Base-by-base conservation (phyloP, 2,329 filamentous ascomycete genomes). In the Tolypocladium guangdongense region DNA sequence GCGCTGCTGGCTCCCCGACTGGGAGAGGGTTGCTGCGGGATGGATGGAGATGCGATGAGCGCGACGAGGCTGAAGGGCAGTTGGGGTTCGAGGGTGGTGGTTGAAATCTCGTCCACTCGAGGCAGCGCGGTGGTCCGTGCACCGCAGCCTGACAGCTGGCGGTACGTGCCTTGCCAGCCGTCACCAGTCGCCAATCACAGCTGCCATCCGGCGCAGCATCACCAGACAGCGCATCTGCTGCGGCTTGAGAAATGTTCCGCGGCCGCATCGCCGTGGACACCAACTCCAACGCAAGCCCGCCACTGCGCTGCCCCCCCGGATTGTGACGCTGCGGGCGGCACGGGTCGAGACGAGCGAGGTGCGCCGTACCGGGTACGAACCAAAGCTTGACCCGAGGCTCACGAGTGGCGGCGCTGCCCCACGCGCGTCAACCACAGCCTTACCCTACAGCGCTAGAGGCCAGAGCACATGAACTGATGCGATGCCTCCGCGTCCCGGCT, bases 1-100 rank as follows among this genome's bases (percentile, higher is more conserved):
- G 57, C 55, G 53, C 58, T 53, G 38, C 50, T 57, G 52, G 53
- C 57, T 57, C 54, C 52, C 56, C 54, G 41, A 43, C 52, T 48
- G 58, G 52, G 52, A 55, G 55, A 51, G 49, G 51, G 45, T n/a
- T 47, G 50, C 37, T 43, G 51, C 32, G 37, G 47, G 51, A 30
- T 49, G 53, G 54, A 49, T 33, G 48, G 47, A 14, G 27, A 7
- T 46, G 18, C 12, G 32, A 46, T 53, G 49, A 49, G 39, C 38
- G 49, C 53, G 46, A 46, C 46, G 35, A 54, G 55, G 52, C 52
- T 50, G 52, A 47, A 30, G 53, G 27, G 52, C 48, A 47, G 22
- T 51, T 53, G 38, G 50, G 50, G 36, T 43, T 38, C 41, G 32
- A 37, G 47, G 36, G 22, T n/a, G 52, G 49, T 51, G 47, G 52